Evolutionary conservation across 176 grass and related monocot species (phyloP).

Genomic region (Carex scoparia): DNA sequence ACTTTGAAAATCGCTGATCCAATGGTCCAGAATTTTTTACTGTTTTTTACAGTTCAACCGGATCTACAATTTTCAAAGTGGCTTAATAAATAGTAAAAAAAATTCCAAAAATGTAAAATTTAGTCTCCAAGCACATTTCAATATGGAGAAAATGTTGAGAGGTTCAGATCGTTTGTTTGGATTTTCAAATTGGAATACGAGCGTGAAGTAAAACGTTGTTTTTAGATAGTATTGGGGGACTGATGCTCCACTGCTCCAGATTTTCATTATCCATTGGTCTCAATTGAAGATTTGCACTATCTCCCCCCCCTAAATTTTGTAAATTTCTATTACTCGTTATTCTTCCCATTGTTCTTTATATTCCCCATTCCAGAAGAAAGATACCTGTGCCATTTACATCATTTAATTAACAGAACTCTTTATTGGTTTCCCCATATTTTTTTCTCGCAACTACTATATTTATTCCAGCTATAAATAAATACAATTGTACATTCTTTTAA

Average conservation of each 20-base stretch:
- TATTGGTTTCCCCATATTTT: background rate
- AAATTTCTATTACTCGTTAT: background rate
- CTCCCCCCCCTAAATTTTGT: background rate
- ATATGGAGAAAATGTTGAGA: too few relatives aligned
- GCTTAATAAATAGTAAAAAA: too few relatives aligned
- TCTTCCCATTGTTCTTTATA: background rate
- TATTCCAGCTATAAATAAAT: background rate
- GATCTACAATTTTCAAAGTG: too few relatives aligned
- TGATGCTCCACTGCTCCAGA: background rate
- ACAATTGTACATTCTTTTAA: background rate
- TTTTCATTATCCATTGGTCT: background rate
- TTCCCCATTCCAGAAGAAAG: background rate
- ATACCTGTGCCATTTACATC: background rate
- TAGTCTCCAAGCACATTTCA: too few relatives aligned
- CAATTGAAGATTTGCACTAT: background rate
- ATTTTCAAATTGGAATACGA: too few relatives aligned
- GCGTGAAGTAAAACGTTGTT: too few relatives aligned
- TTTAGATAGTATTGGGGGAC: background rate
- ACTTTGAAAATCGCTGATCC: too few relatives aligned
- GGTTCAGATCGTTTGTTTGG: too few relatives aligned
- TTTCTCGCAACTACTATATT: background rate
- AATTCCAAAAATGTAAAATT: too few relatives aligned
- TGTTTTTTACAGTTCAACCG: too few relatives aligned
- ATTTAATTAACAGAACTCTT: background rate
- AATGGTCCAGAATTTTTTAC: too few relatives aligned